phyloP scores from a whole-genome alignment of 169 alveolate genomes.

The Plasmodium coatneyi region DNA sequence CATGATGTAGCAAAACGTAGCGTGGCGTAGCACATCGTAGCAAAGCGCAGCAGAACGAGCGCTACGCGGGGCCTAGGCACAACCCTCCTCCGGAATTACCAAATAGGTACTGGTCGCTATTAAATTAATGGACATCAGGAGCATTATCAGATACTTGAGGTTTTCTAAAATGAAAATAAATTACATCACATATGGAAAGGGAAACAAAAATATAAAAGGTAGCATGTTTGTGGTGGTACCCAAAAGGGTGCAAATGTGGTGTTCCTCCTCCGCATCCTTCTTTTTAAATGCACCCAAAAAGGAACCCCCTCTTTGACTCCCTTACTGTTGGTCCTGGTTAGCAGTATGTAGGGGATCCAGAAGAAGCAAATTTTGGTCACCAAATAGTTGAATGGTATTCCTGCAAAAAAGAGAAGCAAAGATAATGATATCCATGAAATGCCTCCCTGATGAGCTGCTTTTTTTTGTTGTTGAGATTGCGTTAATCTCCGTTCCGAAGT shows the following conservation, averaged over 20 bases:
- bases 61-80: neutral
- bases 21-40: neutral
- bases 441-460: neutral
- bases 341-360: slow-evolving; percentile 63
- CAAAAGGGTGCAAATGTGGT: neutral
- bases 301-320: neutral
- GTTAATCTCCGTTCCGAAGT: slow-evolving; percentile 1
- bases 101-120: slow-evolving; percentile 55
- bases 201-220: neutral
- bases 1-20: neutral
- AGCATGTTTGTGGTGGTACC: neutral
- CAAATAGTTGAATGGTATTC: slow-evolving; percentile 48
- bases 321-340: slow-evolving; percentile 33
- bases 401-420: slow-evolving; percentile 42
- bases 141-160: slow-evolving; percentile 45
- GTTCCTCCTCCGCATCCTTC: neutral
- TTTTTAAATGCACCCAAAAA: neutral
- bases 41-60: neutral
- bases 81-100: slow-evolving; percentile 31
- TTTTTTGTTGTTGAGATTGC: neutral
- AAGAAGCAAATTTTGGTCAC: slow-evolving; percentile 51
- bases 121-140: slow-evolving; percentile 20
- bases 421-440: neutral
- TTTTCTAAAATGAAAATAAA: slow-evolving; percentile 17
- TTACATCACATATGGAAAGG: neutral